These are phyloP conservation scores for Oxalis stricta DNA, from an alignment of 441 rosid genomes.

Conservation along the genomic window DNA sequence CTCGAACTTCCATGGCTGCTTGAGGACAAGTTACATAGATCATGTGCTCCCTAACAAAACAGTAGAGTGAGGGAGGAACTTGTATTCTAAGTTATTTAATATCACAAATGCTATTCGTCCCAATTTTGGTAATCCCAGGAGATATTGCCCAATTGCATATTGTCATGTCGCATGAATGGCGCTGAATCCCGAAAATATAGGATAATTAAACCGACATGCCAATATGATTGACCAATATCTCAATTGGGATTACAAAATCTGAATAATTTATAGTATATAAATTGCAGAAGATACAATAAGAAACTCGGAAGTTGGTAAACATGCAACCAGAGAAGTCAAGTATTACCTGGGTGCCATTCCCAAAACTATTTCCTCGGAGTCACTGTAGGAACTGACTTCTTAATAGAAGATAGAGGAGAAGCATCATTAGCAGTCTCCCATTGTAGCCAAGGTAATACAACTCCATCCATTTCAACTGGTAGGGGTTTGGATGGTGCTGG, in stretches of 20 bases:
- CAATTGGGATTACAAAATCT: too few species aligned
- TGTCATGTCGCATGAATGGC: too few species aligned
- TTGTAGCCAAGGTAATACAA: slow-evolving; percentile 76
- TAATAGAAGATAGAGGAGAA: slow-evolving; percentile 29
- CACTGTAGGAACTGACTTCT: slow-evolving; percentile 13
- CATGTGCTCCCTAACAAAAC: slow-evolving; percentile 30
- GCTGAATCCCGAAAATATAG: too few species aligned
- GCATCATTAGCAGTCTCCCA: slow-evolving; percentile 76
- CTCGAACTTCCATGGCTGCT: slow-evolving; percentile 85
- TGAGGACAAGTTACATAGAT: slow-evolving; percentile 22
- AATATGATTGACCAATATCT: too few species aligned
- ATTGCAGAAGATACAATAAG: neutral
- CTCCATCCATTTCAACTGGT: slow-evolving; percentile 77
- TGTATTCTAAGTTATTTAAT: neutral
- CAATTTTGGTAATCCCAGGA: neutral
- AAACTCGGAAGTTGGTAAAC: neutral
- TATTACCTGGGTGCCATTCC: slow-evolving; percentile 45
- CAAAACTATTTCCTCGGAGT: slow-evolving; percentile 17
- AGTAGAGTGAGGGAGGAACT: neutral
- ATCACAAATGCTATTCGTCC: neutral
- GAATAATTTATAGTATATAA: too few species aligned
- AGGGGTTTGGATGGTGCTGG: slow-evolving; percentile 18
- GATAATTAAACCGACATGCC: too few species aligned
- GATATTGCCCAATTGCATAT: too few species aligned
- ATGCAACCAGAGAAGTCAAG: too few species aligned